phyloP scores from a whole-genome alignment of 345 rosid species.

The Rhizophora apiculata region DNA sequence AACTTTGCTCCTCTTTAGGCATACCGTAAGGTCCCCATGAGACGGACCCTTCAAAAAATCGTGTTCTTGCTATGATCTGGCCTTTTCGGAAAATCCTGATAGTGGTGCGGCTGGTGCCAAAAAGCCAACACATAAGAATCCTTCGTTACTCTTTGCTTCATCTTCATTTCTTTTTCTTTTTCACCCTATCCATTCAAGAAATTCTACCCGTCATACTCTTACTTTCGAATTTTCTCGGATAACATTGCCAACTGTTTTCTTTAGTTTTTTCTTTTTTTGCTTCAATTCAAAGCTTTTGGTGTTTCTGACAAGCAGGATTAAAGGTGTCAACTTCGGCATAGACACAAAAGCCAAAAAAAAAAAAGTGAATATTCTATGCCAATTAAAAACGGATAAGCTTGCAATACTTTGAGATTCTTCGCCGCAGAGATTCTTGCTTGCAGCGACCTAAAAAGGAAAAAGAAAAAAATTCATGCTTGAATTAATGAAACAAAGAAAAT shows the following conservation, averaged over 20 bases:
- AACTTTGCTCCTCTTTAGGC: constrained; percentile 29
- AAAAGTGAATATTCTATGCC: too few relatives aligned
- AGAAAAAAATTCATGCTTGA: too few relatives aligned
- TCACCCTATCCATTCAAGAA: neutral
- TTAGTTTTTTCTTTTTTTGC: too few relatives aligned
- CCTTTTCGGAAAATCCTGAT: neutral
- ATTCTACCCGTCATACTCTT: neutral
- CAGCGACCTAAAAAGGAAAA: too few relatives aligned
- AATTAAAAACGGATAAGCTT: neutral
- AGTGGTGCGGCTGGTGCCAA: constrained; percentile 10
- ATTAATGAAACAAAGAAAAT: too few relatives aligned
- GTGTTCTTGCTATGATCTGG: neutral
- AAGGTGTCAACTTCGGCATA: too few relatives aligned
- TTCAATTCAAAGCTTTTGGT: too few relatives aligned
- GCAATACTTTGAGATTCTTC: neutral
- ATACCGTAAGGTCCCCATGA: constrained; percentile 20
- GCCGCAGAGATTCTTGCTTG: neutral
- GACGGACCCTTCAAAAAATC: constrained; percentile 11
- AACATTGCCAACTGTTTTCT: neutral
- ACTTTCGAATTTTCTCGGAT: neutral
- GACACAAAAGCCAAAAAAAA: too few relatives aligned
- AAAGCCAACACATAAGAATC: too few relatives aligned
- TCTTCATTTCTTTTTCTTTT: neutral
- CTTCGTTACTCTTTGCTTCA: neutral
- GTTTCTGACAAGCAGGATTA: too few relatives aligned